Percentiles rank a stretch among this genome's conserved stretches.
Evolutionary conservation across 2,329 filamentous ascomycete genomes (phyloP).

Genomic region (Colletotrichum navitas): DNA sequence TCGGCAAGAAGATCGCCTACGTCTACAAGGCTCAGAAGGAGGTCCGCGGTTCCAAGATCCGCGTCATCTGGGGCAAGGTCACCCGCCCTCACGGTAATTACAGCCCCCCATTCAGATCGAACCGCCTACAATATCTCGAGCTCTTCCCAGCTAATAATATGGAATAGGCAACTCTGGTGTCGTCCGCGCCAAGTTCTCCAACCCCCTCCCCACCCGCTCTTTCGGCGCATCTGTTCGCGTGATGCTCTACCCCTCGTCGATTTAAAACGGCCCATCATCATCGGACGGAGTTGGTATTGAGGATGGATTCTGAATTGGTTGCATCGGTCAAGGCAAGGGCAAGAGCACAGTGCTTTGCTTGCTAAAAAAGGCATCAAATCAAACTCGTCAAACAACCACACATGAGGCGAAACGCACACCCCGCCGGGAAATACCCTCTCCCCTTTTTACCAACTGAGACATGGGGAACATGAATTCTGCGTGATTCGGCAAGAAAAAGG

Average conservation of each 20-base stretch:
- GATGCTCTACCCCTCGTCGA: constrained; percentile 98
- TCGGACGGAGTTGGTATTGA: constrained; percentile 72
- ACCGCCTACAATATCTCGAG: constrained; percentile 25
- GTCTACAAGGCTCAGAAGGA: constrained; percentile 97
- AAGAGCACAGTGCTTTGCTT: constrained; percentile 64
- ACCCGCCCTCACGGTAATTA: constrained; percentile 90
- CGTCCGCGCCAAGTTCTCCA: constrained; percentile 96
- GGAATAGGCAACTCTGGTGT: constrained; percentile 91
- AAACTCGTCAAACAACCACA: constrained; percentile 59
- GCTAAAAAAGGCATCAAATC: constrained; percentile 62
- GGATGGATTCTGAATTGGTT: constrained; percentile 72
- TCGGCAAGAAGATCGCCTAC: constrained; percentile 98
- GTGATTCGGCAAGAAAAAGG: constrained; percentile 31
- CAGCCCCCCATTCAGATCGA: constrained; percentile 15
- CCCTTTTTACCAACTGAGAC: constrained; percentile 40
- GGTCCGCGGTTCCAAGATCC: constrained; percentile 97
- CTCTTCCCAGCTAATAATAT: constrained; percentile 13
- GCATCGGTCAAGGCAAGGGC: constrained; percentile 71
- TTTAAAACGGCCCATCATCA: constrained; percentile 72
- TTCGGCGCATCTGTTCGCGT: constrained; percentile 96
- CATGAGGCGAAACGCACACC: constrained; percentile 42
- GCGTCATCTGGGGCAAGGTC: constrained; percentile 99
- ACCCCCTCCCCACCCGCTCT: constrained; percentile 95
- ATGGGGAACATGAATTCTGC: constrained; percentile 42
- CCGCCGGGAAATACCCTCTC: constrained; percentile 43